Evolutionary conservation across 140 eudicot genomes (phyloP), one percentile per base, ranked within the genome.

Genomic region (Flaveria floridana): DNA sequence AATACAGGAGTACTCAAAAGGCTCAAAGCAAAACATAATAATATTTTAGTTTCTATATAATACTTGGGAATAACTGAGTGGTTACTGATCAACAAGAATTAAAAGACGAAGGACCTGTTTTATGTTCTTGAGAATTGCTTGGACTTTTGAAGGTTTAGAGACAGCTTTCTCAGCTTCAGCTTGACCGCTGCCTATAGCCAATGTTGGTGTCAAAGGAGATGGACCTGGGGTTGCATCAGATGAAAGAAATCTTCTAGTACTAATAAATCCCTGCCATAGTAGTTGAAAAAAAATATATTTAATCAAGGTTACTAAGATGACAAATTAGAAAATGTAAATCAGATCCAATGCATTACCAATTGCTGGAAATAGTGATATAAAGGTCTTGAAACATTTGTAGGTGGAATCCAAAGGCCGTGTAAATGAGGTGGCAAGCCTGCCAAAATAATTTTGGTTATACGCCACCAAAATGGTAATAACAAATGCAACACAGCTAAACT

Each of bases 121-220:
- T 68, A 94, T 94, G 62, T 79, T 77, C 79, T 94, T 94, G 21
- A 90, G 78, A 74, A 94, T 77, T 47, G 99, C 97, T 82, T 94
- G 96, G 37, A 94, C 97, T 68, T 68, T 86, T 51, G 87, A 71
- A 78, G 96, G 90, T 76, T 88, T 94, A 42, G 87, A 37, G 21
- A 87, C 78, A 66, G 80, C 89, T 84, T 86, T 84, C 76, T 90
- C 88, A 57, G 83, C 76, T 84, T 88, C 91, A 76, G 89, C 46
- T 61, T 84, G 73, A 18, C 96, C 99, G 67, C 86, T 82, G 56
- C 86, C 69, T 51, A 81, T 76, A 21, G 94, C 86, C 81, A 86
- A 78, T 76, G 75, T 79, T 69, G 96, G 94, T 21, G 89, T 84
- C 51, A 93, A 73, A 20, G 97, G 97, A 55, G 97, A 90, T 47